phyloP scores from a whole-genome alignment of 805 yeast genomes.

The Candida ponderosae region DNA sequence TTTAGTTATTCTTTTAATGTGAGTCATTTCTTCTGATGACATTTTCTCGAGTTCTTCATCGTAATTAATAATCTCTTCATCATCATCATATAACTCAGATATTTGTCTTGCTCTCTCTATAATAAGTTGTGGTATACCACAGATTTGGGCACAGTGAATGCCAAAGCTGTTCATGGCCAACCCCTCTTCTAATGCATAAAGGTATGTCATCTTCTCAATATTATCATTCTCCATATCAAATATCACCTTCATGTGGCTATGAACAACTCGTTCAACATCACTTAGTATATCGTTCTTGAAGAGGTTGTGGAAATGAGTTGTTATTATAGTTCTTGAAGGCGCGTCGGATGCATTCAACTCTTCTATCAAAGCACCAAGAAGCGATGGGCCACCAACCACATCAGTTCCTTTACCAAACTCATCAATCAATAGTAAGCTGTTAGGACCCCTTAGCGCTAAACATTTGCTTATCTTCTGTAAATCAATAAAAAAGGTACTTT shows the following conservation, averaged over 20 bases:
- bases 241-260: conserved; percentile 28
- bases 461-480: conserved; percentile 35
- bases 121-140: conserved; percentile 26
- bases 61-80: neutral
- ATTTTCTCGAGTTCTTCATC: neutral
- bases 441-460: conserved; percentile 28
- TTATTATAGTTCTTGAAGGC: conserved; percentile 23
- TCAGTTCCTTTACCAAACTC: conserved; percentile 52
- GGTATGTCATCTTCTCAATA: conserved; percentile 20
- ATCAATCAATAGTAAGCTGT: conserved; percentile 39
- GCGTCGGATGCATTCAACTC: conserved; percentile 11
- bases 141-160: conserved; percentile 30
- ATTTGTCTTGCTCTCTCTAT: conserved; percentile 25
- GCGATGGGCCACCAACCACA: conserved; percentile 35
- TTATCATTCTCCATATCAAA: conserved; percentile 3
- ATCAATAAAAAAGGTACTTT: conserved; percentile 46
- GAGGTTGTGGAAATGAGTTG: conserved; percentile 38
- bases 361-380: conserved; percentile 31
- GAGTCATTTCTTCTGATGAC: neutral
- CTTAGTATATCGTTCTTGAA: conserved; percentile 21
- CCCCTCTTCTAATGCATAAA: conserved; percentile 26
- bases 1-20: conserved; percentile 6
- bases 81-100: conserved; percentile 10
- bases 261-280: conserved; percentile 15
- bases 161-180: conserved; percentile 28